phyloP scores from a whole-genome alignment of 1,139 yeast species.

The Taiozyma sp. region DNA sequence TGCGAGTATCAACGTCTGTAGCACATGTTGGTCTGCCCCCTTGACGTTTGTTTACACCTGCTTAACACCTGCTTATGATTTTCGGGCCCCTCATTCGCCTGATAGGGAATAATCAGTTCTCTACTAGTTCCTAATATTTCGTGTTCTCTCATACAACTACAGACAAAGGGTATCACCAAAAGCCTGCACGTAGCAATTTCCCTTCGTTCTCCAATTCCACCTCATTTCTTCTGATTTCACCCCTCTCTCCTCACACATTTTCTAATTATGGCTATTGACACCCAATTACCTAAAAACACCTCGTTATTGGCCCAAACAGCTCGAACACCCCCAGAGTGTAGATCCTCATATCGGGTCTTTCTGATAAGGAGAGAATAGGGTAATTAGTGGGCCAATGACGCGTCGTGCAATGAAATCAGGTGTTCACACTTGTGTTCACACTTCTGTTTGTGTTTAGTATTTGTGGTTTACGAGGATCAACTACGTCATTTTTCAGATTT shows the following conservation, averaged over 20 bases:
- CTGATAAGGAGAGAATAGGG: background rate
- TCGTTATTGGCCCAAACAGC: constrained; percentile 3
- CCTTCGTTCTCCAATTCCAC: background rate
- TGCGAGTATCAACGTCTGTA: background rate
- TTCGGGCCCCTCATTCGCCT: constrained; percentile 3
- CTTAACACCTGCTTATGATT: background rate
- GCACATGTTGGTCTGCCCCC: too few relatives aligned
- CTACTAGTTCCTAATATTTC: background rate
- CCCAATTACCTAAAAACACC: background rate
- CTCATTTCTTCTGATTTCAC: background rate
- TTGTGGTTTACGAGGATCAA: background rate
- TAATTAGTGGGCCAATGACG: background rate
- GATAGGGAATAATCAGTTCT: background rate
- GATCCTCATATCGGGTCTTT: background rate
- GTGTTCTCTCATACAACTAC: background rate
- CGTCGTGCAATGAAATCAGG: background rate
- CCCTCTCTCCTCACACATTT: background rate
- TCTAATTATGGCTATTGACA: background rate
- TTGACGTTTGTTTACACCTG: background rate
- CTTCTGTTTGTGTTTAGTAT: too few relatives aligned
- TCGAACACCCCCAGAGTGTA: background rate
- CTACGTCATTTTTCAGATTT: background rate
- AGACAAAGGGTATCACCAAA: too few relatives aligned
- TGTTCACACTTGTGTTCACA: background rate
- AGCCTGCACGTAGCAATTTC: background rate